phyloP scores from a whole-genome alignment of 345 rosid species.

The Heritiera fomes region DNA sequence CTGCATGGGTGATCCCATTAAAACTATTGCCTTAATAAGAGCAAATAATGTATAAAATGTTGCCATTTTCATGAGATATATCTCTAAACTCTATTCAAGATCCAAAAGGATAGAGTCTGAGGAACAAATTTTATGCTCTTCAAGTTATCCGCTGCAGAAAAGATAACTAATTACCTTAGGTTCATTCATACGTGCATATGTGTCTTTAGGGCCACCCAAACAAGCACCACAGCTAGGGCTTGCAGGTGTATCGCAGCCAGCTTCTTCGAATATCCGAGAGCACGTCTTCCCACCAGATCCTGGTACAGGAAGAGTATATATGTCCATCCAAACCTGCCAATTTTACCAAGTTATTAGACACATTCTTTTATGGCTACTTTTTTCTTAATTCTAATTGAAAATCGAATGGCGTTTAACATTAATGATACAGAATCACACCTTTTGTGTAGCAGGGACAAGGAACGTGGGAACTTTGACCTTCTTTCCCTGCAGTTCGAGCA shows the following conservation, averaged over 20 bases:
- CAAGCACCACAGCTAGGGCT: slow-evolving; percentile 99
- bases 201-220: slow-evolving; percentile 95
- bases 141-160: neutral
- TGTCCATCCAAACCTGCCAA: slow-evolving; percentile 86
- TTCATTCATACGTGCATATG: slow-evolving; percentile 91
- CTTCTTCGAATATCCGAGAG: slow-evolving; percentile 96
- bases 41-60: neutral
- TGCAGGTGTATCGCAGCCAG: slow-evolving; percentile 95
- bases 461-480: slow-evolving; percentile 95
- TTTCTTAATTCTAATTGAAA: neutral
- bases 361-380: neutral
- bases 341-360: neutral
- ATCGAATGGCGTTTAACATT: neutral
- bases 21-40: neutral
- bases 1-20: slow-evolving; percentile 31
- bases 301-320: slow-evolving; percentile 87
- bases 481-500: slow-evolving; percentile 60
- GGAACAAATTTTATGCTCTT: slow-evolving; percentile 2
- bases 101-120: neutral
- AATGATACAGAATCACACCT: slow-evolving; percentile 39
- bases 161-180: slow-evolving; percentile 53
- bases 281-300: slow-evolving; percentile 97
- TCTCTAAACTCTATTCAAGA: neutral
- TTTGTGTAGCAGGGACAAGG: slow-evolving; percentile 96
- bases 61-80: neutral